Base-by-base conservation (phyloP, 2,329 filamentous ascomycete species). In the Colletotrichum graminicola region DNA sequence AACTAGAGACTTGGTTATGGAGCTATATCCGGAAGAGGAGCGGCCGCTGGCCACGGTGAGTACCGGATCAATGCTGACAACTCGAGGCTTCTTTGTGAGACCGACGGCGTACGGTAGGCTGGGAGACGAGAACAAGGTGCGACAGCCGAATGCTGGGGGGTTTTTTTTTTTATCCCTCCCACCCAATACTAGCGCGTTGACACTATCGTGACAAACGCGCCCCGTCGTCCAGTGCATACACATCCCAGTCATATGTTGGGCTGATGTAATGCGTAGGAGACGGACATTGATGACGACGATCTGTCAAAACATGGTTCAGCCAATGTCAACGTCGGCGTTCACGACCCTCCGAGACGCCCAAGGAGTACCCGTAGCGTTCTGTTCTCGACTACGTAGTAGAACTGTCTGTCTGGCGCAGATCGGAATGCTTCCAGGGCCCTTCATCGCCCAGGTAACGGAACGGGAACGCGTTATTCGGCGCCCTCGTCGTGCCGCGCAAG, bases 341-440 rank as follows among this genome's bases (percentile, higher is more conserved):
- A 26, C 10, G 59, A 12, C 21, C 41, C 32, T 70, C 63, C 61
- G 63, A 56, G 61, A 67, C 56, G 47, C 57, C 39, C 55, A 43
- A 14, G 36, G 43, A 36, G 43, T 51, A 45, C 47, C 39, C 18
- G 29, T 36, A 39, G 55, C 54, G 55, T 56, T n/a, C 39, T 62
- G 62, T 32, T 60, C 39, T 45, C 39, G 6, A 60, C 32, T 23
- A n/a, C n/a, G n/a, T n/a, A n/a, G n/a, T n/a, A 3, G 8, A 29
- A 36, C 16, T 34, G 29, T 23, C 16, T 34, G 29, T 23, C 26
- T 60, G 26, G 41, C 23, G 29, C 39, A 32, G 56, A 26, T 18
- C 47, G 56, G 56, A 60, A 43, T 39, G 41, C 39, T 29, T 29
- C 34, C 47, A 36, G 41, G 41, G 29, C 11, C 34, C 56, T 55